phyloP scores from a whole-genome alignment of 768 basidiomycete genomes.

The Leccinum imitatum region DNA sequence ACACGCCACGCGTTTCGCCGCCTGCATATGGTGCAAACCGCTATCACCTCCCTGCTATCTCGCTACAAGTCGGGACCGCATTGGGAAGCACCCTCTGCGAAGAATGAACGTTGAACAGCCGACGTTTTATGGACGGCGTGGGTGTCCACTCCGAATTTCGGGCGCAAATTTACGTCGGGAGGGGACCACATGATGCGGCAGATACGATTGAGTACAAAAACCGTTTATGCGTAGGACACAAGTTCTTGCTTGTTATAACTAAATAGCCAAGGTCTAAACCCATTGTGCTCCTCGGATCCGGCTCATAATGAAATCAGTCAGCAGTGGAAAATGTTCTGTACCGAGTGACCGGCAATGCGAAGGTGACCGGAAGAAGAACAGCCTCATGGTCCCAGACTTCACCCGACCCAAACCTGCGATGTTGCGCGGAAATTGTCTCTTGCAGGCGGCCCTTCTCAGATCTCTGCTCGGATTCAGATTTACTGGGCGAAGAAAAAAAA shows the following conservation, averaged over 20 bases:
- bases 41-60: background rate
- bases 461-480: background rate
- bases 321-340: background rate
- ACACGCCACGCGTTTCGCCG: background rate
- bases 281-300: background rate
- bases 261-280: background rate
- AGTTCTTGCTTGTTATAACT: background rate
- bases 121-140: background rate
- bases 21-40: background rate
- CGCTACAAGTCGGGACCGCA: background rate
- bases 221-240: background rate
- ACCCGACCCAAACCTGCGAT: background rate
- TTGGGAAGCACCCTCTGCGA: background rate
- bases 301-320: background rate
- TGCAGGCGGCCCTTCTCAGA: slow-evolving; percentile 5
- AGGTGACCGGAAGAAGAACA: background rate
- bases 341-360: background rate
- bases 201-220: background rate
- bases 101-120: background rate
- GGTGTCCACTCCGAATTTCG: background rate
- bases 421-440: background rate
- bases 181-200: background rate
- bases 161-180: background rate
- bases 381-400: background rate
- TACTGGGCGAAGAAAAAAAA: background rate